phyloP scores from a whole-genome alignment of 176 grass and related monocot species.

The Triticum turgidum region DNA sequence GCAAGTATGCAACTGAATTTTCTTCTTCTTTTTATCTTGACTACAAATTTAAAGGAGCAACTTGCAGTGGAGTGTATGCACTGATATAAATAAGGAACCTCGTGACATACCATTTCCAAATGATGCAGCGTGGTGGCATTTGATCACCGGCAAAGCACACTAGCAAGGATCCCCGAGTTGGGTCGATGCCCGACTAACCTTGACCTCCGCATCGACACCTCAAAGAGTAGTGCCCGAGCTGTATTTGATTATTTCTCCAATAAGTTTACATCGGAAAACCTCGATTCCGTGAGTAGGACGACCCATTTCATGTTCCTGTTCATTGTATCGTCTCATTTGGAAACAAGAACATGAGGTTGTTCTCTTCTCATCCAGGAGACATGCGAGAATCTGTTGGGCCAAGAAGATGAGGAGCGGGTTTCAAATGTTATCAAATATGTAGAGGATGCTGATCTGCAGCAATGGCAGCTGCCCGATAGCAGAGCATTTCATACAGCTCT shows the following conservation, averaged over 20 bases:
- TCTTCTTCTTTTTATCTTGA: neutral
- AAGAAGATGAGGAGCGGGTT: constrained; percentile 53
- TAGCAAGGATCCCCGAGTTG: constrained; percentile 47
- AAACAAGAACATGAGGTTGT: constrained; percentile 10
- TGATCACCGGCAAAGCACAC: constrained; percentile 66
- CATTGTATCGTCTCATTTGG: neutral
- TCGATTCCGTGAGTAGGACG: constrained; percentile 39
- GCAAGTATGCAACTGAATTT: neutral
- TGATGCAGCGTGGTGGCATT: constrained; percentile 78
- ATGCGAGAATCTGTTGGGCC: constrained; percentile 36
- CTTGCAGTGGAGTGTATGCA: neutral
- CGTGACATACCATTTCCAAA: constrained; percentile 5
- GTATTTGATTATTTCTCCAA: constrained; percentile 79
- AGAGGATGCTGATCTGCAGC: constrained; percentile 72
- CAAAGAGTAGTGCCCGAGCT: constrained; percentile 55
- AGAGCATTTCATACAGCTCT: constrained; percentile 75
- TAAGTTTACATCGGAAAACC: constrained; percentile 19
- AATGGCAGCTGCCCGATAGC: constrained; percentile 51
- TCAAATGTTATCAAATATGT: constrained; percentile 59
- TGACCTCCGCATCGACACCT: constrained; percentile 61
- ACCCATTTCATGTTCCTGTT: constrained; percentile 23
- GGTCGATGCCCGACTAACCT: constrained; percentile 57
- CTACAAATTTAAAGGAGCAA: neutral
- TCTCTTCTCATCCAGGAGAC: constrained; percentile 34
- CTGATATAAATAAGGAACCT: neutral